Conservation (phyloP, 495 filamentous ascomycete genomes). For the Neurospora sp. region DNA sequence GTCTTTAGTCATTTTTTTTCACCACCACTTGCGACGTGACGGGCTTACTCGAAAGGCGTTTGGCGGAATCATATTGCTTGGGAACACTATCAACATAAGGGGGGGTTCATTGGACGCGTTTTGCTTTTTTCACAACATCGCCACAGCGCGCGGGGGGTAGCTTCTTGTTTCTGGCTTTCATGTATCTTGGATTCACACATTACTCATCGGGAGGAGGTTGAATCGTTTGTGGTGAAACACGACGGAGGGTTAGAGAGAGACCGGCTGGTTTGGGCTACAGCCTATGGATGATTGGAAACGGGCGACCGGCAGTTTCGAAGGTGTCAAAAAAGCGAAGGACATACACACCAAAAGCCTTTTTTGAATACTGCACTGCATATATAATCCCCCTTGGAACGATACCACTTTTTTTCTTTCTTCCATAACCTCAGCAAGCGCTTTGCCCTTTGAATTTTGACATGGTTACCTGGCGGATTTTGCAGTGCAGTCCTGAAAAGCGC, state of each 20-base stretch:
- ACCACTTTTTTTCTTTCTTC: not conserved
- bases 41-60: constrained; percentile 2
- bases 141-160: not conserved
- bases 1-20: constrained; percentile 5
- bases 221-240: not conserved
- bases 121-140: not conserved
- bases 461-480: not conserved
- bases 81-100: not conserved
- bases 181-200: not conserved
- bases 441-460: not conserved
- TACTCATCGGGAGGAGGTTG: not conserved
- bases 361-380: not conserved
- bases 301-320: not conserved
- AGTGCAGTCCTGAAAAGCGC: not conserved
- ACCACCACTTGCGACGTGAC: constrained; percentile 8
- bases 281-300: not conserved
- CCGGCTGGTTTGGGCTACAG: not conserved
- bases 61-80: not conserved
- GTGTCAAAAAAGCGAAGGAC: not conserved
- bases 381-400: not conserved
- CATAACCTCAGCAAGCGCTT: not conserved
- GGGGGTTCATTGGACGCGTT: not conserved
- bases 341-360: not conserved
- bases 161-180: not conserved
- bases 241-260: not conserved